Conservation (phyloP, 768 basidiomycete genomes). For the Clavulina sp. region DNA sequence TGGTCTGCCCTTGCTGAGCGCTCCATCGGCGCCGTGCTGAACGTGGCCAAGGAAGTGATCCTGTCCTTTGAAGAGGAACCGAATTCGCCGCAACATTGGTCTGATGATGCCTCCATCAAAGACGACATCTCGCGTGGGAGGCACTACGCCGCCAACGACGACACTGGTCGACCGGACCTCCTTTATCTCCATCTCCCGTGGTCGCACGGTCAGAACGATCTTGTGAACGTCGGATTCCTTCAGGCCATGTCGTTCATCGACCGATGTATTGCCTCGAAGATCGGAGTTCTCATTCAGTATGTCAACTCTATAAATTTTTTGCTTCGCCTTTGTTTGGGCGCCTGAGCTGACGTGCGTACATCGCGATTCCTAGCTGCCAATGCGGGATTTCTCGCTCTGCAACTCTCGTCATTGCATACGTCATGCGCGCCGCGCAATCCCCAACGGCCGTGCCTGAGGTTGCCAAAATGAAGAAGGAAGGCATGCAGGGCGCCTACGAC, state of each 20-base stretch:
- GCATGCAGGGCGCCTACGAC: slow-evolving; percentile 80
- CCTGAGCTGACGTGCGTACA: slow-evolving; percentile 10
- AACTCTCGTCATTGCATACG: slow-evolving; percentile 75
- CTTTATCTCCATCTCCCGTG: slow-evolving; percentile 80
- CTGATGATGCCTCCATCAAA: background rate
- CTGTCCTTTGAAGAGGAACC: slow-evolving; percentile 38
- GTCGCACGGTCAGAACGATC: slow-evolving; percentile 88
- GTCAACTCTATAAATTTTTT: slow-evolving; percentile 19
- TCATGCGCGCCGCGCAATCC: slow-evolving; percentile 80
- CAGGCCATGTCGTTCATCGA: slow-evolving; percentile 71
- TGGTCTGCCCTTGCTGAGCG: slow-evolving; percentile 52
- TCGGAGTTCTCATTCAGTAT: slow-evolving; percentile 73
- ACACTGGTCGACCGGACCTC: slow-evolving; percentile 57
- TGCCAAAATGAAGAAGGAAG: slow-evolving; percentile 43
- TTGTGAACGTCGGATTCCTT: slow-evolving; percentile 62
- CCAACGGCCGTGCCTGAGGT: slow-evolving; percentile 54
- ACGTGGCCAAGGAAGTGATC: slow-evolving; percentile 82
- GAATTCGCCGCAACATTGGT: slow-evolving; percentile 24
- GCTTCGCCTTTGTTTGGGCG: slow-evolving; percentile 10
- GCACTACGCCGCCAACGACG: slow-evolving; percentile 48
- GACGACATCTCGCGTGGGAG: slow-evolving; percentile 17
- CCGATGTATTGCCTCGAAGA: slow-evolving; percentile 51
- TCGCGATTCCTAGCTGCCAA: slow-evolving; percentile 60
- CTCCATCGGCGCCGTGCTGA: slow-evolving; percentile 65
- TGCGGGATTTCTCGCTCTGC: slow-evolving; percentile 87